Base-by-base conservation (phyloP, 2,329 filamentous ascomycete species). In the Sporothrix pallida region DNA sequence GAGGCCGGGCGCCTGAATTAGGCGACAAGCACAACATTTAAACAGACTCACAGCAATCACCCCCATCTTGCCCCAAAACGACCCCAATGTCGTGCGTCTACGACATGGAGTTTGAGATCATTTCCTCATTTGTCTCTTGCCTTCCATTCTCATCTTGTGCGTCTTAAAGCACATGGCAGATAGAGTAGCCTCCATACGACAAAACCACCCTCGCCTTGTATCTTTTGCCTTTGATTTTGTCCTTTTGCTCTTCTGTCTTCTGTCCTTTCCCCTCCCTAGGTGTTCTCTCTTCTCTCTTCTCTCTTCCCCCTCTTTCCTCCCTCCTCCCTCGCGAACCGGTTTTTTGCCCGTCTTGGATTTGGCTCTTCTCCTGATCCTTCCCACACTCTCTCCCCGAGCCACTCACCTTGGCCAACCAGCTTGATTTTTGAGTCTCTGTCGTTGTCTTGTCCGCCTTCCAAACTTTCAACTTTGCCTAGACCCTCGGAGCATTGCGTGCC, bases 1-100 rank as follows among this genome's bases (percentile, higher is more conserved):
- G 71, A 42, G 46, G 37, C 71, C 31, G 26, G 13, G 70, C 48
- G 70, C 70, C 70, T 72, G 70, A 72, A 65, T 65, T 52, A 37
- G 10, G 67, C 46, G 23, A 69, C 23, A 54, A 31, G 65, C 62
- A 52, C 63, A 42, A 46, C n/a, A 26, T 26, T 26, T 26, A 26
- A 26, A 26, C 23, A 60, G 69, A 71, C 15, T 7, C 13, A 65
- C 62, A 46, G 15, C 62, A 17, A 67, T 8, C 26, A 60, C n/a
- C 13, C 56, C 56, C 26, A 60, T 60, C 26, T 31, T 12, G 31
- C 20, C n/a, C 31, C 42, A 23, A 48, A 37, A 8, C 23, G 13
- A 42, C 48, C 46, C 42, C 42, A 26, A 26, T 67, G 42, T 26
- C 37, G 62, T 48, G 62, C 62, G 12, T 62, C 58, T 48, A 13